Percentiles rank a stretch among this genome's conserved stretches.
Conservation (phyloP, 2,329 filamentous ascomycete genomes). For the Penicillium verrucosum region DNA sequence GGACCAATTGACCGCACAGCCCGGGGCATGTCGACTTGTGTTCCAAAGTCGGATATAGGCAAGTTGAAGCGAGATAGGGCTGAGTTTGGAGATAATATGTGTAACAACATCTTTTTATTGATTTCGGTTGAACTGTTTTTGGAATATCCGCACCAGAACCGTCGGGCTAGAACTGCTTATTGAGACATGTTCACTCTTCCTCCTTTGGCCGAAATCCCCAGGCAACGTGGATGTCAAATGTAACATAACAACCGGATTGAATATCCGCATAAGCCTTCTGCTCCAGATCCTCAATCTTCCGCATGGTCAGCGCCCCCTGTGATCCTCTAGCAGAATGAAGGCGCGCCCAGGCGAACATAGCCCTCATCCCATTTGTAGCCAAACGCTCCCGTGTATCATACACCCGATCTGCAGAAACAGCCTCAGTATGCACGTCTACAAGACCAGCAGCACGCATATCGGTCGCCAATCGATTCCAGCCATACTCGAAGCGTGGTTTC, state of each 20-base stretch:
- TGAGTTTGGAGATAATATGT: neutral
- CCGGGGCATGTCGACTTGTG: neutral
- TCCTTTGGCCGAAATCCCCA: neutral
- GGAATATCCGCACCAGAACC: too few species aligned
- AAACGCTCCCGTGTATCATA: neutral
- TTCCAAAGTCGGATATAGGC: neutral
- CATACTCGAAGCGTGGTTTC: neutral
- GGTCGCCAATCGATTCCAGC: neutral
- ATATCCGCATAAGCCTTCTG: conserved; percentile 3
- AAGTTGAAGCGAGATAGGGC: neutral
- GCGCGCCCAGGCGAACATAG: neutral
- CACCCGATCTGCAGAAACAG: neutral
- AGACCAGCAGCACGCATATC: neutral
- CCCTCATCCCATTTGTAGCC: conserved; percentile 1
- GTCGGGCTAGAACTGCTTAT: neutral
- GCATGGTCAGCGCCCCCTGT: neutral
- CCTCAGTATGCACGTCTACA: neutral
- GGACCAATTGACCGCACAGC: conserved; percentile 5
- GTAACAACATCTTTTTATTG: neutral
- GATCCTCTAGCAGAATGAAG: neutral
- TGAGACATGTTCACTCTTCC: neutral
- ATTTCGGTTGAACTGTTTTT: neutral
- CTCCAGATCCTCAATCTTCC: conserved; percentile 4
- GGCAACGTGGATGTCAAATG: conserved; percentile 10
- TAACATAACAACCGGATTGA: conserved; percentile 11